Conservation (phyloP, 148 eudicot genomes). For the Gaultheria prostrata region DNA sequence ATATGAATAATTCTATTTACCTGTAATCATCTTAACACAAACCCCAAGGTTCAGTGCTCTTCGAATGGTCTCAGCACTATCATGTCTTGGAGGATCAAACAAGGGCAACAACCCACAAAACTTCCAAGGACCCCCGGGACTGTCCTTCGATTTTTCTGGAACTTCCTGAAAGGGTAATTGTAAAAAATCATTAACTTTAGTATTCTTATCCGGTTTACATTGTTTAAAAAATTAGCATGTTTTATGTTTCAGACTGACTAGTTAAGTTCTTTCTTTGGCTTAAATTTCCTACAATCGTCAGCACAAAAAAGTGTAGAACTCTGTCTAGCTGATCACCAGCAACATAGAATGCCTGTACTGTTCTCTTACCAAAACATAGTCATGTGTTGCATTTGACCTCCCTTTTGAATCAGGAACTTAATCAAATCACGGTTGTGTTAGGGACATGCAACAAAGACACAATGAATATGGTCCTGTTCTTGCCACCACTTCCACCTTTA, state of each 20-base stretch:
- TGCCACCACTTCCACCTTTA: not conserved
- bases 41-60: conserved; percentile 46
- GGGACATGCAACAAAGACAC: not conserved
- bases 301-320: not conserved
- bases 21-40: conserved; percentile 50
- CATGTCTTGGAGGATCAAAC: conserved; percentile 53
- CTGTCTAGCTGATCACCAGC: not conserved
- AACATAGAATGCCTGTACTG: not conserved
- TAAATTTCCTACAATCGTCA: not conserved
- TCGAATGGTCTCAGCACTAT: conserved; percentile 47
- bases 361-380: not conserved
- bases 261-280: not conserved
- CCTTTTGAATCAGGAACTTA: not conserved
- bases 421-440: not conserved
- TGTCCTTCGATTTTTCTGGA: conserved; percentile 30
- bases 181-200: not conserved
- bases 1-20: not conserved
- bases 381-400: not conserved
- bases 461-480: not conserved
- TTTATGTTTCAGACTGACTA: not conserved
- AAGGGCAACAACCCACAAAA: conserved; percentile 42
- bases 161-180: conserved; percentile 18
- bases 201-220: not conserved
- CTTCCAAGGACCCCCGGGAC: conserved; percentile 46
- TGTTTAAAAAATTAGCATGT: not conserved